Conservation (phyloP, 495 filamentous ascomycete genomes). For the Daldinia bambusicola region DNA sequence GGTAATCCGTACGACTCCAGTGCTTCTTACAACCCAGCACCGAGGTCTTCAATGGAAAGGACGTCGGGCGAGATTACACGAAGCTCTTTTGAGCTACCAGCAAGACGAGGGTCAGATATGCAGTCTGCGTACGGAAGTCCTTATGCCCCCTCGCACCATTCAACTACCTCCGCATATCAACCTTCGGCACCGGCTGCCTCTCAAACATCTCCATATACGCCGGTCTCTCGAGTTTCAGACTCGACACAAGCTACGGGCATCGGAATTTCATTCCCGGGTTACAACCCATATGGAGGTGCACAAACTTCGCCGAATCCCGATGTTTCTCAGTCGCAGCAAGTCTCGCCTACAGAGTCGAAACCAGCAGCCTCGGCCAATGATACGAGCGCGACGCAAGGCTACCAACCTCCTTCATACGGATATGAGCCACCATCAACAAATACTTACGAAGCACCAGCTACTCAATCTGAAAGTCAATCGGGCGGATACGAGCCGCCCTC, state of each 20-base stretch:
- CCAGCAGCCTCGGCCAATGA: conserved; percentile 23
- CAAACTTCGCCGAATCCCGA: conserved; percentile 30
- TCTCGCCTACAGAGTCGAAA: conserved; percentile 18
- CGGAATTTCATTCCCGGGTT: conserved; percentile 45
- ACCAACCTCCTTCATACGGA: conserved; percentile 56
- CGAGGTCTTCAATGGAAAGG: conserved; percentile 57
- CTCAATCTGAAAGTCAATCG: conserved; percentile 47
- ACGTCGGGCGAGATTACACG: conserved; percentile 56
- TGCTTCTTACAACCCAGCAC: conserved; percentile 53
- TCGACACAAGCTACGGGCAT: conserved; percentile 30
- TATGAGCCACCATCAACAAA: conserved; percentile 54
- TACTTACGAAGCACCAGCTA: conserved; percentile 46
- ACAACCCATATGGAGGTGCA: conserved; percentile 38
- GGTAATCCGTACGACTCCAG: conserved; percentile 52
- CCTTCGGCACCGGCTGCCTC: conserved; percentile 39
- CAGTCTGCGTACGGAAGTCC: conserved; percentile 48
- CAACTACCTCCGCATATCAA: conserved; percentile 46
- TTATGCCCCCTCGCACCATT: conserved; percentile 45
- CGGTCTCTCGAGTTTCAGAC: conserved; percentile 40
- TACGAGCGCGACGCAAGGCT: conserved; percentile 36
- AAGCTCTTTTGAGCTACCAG: conserved; percentile 55
- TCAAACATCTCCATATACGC: conserved; percentile 41
- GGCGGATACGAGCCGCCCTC: conserved; percentile 62
- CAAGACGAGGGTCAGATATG: conserved; percentile 56
- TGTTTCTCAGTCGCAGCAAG: conserved; percentile 17